Conservation (phyloP, 2,329 filamentous ascomycete genomes). For the Macroventuria anomochaeta region DNA sequence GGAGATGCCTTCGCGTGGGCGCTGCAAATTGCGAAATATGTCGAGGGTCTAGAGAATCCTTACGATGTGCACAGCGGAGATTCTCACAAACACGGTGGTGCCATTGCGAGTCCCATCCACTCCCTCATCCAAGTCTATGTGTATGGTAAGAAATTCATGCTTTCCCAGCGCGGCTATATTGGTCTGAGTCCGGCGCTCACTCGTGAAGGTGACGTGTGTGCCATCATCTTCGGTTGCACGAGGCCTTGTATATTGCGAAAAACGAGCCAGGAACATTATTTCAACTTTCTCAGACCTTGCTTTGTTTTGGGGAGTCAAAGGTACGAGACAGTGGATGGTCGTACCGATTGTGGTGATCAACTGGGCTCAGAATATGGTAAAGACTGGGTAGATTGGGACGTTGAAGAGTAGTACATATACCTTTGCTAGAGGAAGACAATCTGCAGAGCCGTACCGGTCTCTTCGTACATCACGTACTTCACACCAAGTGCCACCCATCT, state of each 20-base stretch:
- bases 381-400: neutral
- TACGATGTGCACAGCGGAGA: too few relatives aligned
- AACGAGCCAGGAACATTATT: neutral
- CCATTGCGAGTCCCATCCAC: too few relatives aligned
- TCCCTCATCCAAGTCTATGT: too few relatives aligned
- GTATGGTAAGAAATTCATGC: neutral
- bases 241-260: neutral
- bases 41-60: too few relatives aligned
- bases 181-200: neutral
- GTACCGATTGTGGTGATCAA: neutral
- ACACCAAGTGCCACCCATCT: too few relatives aligned
- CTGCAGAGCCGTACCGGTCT: too few relatives aligned
- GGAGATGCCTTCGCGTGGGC: too few relatives aligned
- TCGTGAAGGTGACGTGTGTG: neutral
- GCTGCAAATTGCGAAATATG: too few relatives aligned
- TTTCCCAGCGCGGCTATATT: neutral
- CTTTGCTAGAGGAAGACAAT: too few relatives aligned
- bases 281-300: neutral
- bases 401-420: neutral
- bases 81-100: neutral
- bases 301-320: neutral
- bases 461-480: too few relatives aligned
- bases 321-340: neutral
- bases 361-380: neutral
- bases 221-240: neutral